Percentiles rank a stretch among this genome's conserved stretches.
phyloP scores from a whole-genome alignment of 192 early-diverging fungal species.

The Spizellomyces sp. region DNA sequence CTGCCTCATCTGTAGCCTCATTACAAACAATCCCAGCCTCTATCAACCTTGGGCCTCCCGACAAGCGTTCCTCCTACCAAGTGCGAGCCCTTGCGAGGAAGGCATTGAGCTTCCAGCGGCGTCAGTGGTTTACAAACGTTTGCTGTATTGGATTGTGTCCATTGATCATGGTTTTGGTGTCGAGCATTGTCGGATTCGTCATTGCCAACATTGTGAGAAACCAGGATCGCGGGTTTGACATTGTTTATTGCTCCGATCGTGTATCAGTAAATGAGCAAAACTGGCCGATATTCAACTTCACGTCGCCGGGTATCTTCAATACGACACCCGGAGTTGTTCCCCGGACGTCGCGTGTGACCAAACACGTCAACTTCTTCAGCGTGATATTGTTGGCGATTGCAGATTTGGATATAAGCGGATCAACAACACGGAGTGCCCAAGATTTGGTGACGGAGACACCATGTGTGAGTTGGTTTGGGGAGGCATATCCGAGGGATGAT shows the following conservation, averaged over 20 bases:
- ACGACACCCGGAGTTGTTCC: constrained; percentile 16
- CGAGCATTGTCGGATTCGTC: constrained; percentile 56
- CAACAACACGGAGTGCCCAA: too few relatives aligned
- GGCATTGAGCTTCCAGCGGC: constrained; percentile 68
- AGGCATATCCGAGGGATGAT: constrained; percentile 32
- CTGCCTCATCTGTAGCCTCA: too few relatives aligned
- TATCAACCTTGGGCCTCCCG: neutral
- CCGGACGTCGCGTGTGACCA: neutral
- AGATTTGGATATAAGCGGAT: neutral
- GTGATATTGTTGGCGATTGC: constrained; percentile 14
- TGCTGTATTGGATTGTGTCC: constrained; percentile 71
- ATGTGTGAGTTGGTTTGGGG: constrained; percentile 50
- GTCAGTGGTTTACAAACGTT: constrained; percentile 73
- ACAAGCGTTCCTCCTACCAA: constrained; percentile 32
- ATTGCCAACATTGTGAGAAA: constrained; percentile 54
- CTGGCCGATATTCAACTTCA: constrained; percentile 36
- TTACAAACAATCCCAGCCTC: too few relatives aligned
- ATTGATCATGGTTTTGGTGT: constrained; percentile 66
- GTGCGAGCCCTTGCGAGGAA: constrained; percentile 53
- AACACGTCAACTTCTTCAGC: constrained; percentile 27
- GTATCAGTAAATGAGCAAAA: constrained; percentile 16
- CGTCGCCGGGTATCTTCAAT: constrained; percentile 11
- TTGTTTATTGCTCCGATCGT: constrained; percentile 39
- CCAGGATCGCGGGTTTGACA: constrained; percentile 30
- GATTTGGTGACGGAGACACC: constrained; percentile 2